Evolutionary conservation across 2,329 filamentous ascomycete genomes (phyloP), one percentile per base, ranked within the genome.

Genomic region (Aspergillaceae sp.): DNA sequence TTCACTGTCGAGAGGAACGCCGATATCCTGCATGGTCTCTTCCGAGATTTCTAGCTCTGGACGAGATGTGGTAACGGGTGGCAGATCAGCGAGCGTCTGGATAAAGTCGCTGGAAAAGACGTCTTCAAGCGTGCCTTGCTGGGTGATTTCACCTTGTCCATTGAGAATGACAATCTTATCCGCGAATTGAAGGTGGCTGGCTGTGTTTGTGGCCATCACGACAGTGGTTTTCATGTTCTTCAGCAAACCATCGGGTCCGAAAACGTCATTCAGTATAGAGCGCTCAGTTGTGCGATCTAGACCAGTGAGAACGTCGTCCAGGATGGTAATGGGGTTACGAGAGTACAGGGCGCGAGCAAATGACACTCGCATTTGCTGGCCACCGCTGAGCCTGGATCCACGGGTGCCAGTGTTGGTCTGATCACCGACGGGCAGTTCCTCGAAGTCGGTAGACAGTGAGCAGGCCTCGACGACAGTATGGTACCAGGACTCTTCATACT

Each of bases 241-340:
- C 1, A 77, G 55, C 4, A 76, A 57, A 8, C 74, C 74, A n/a
- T 71, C 57, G 8, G 55, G 56, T 2, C 73, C 72, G 35, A 77
- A 62, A 0, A 77, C 56, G 41, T 61, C 65, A 48, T 72, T 63
- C 56, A 74, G 75, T 9, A 77, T 69, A 30, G 66, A 63, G 29
- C 73, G 70, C 46, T 75, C 73, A 0, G 74, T 76, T 10, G 69
- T 63, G 7, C 66, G 61, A 52, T 77, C 75, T 5, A 78, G 65
- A 3, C 74, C 74, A 48, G 70, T 74, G n/a, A 78, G 65, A 19
- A 72, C 68, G 51, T 77, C 74, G 51, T 77, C 75, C 8, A 78
- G 63, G 19, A 78, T 19, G 19, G 19, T 19, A 19, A 19, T 19
- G 1, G 19, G 19, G 19, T 19, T 19, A 19, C 19, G 19, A 19